Conservation (phyloP, 805 yeast genomes). For the Starmerella stigmatis region DNA sequence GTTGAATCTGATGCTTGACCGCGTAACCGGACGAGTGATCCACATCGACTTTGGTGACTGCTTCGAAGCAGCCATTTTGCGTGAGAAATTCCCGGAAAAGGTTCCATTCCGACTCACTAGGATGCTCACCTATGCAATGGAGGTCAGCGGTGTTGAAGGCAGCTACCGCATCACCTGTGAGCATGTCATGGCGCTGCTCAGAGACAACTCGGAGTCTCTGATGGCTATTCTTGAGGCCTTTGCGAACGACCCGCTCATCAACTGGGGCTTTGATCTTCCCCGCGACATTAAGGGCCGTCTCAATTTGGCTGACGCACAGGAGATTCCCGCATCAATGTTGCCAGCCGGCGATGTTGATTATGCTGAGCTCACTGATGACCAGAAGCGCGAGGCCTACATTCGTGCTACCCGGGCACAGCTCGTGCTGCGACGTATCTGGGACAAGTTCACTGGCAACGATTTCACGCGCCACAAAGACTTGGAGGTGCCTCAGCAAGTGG, state of each 20-base stretch:
- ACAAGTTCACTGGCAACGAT: constrained; percentile 89
- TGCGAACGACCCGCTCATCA: constrained; percentile 95
- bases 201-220: constrained; percentile 89
- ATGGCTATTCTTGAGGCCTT: constrained; percentile 98
- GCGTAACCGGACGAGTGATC: constrained; percentile 87
- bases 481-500: constrained; percentile 83
- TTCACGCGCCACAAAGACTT: constrained; percentile 61
- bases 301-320: constrained; percentile 7
- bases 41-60: constrained; percentile 99
- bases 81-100: constrained; percentile 96
- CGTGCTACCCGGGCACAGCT: constrained; percentile 84
- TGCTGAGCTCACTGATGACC: constrained; percentile 22
- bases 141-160: constrained; percentile 96
- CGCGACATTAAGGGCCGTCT: constrained; percentile 24
- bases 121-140: constrained; percentile 98
- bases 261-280: constrained; percentile 97
- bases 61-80: constrained; percentile 91
- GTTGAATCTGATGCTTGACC: constrained; percentile 87
- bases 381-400: constrained; percentile 21
- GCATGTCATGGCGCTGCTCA: constrained; percentile 86
- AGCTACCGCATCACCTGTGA: constrained; percentile 93
- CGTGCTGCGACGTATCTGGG: constrained; percentile 80
- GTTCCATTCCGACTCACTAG: constrained; percentile 95
- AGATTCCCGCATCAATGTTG: constrained; percentile 9
- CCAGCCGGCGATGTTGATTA: constrained; percentile 13